Evolutionary conservation across 2,329 filamentous ascomycete genomes (phyloP).

Genomic region (Aureobasidium melanogenum): DNA sequence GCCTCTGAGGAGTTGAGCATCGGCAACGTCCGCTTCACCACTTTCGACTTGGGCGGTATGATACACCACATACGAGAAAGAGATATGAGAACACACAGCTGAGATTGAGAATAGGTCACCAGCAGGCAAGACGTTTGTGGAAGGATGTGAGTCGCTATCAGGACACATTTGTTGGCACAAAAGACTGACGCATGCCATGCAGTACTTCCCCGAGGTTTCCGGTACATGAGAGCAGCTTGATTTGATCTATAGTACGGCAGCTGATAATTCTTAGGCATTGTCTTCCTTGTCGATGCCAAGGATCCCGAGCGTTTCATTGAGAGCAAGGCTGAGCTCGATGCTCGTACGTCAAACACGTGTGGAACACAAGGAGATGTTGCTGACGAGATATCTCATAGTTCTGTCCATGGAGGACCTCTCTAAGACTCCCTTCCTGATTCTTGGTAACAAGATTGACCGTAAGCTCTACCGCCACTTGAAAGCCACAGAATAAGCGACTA

Average conservation of each 20-base stretch:
- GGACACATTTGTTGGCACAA: not conserved
- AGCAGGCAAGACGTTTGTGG: constrained; percentile 91
- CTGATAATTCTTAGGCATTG: constrained; percentile 55
- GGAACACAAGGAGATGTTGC: not conserved
- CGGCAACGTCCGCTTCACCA: constrained; percentile 73
- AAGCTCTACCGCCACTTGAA: not conserved
- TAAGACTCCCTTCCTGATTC: constrained; percentile 91
- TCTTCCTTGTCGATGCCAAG: constrained; percentile 96
- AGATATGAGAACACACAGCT: not conserved
- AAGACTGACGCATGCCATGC: not conserved
- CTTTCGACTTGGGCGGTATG: constrained; percentile 76
- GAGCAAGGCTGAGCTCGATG: constrained; percentile 94
- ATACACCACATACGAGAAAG: not conserved
- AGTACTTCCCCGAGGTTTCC: constrained; percentile 88
- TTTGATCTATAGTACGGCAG: not conserved
- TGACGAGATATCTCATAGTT: constrained; percentile 40
- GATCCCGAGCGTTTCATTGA: constrained; percentile 91
- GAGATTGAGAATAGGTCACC: constrained; percentile 43
- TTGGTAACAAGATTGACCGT: constrained; percentile 98
- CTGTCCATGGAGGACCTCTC: constrained; percentile 92
- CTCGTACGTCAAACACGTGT: constrained; percentile 14
- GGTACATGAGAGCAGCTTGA: constrained; percentile 52
- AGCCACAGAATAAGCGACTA: not conserved
- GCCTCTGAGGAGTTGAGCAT: constrained; percentile 88
- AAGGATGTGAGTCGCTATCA: constrained; percentile 49